Evolutionary conservation across 495 filamentous ascomycete species (phyloP).

Genomic region (Hypoxylon crocopeplum): DNA sequence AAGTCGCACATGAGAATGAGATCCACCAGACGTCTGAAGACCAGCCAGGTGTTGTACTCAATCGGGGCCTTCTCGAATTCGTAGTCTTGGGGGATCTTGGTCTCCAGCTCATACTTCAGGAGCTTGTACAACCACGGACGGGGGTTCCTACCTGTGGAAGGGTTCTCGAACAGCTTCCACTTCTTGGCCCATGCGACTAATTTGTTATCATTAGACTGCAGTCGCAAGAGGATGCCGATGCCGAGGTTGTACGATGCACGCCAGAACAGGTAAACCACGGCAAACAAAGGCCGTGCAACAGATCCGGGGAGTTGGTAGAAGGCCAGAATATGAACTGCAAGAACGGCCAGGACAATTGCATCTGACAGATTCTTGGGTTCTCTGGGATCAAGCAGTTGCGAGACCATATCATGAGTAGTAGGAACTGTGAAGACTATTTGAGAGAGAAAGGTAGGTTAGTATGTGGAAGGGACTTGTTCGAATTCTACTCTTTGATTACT

Average conservation of each 20-base stretch:
- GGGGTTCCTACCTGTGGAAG: constrained; percentile 77
- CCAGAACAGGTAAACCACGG: constrained; percentile 88
- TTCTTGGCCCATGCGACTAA: constrained; percentile 88
- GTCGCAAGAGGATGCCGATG: constrained; percentile 86
- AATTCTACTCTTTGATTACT: constrained; percentile 40
- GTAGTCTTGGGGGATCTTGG: constrained; percentile 93
- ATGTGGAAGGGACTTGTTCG: not conserved
- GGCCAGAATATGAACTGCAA: constrained; percentile 73
- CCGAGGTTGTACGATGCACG: constrained; percentile 89
- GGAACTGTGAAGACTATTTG: constrained; percentile 89
- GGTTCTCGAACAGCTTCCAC: constrained; percentile 84
- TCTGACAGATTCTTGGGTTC: constrained; percentile 96
- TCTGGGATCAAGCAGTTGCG: constrained; percentile 91
- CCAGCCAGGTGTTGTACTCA: constrained; percentile 98
- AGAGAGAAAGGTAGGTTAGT: constrained; percentile 3
- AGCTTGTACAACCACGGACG: constrained; percentile 80
- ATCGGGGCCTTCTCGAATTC: constrained; percentile 89
- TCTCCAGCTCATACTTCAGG: constrained; percentile 87
- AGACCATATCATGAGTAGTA: constrained; percentile 98
- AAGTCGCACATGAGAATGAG: constrained; percentile 99
- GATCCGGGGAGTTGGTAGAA: constrained; percentile 73
- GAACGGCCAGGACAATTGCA: constrained; percentile 76
- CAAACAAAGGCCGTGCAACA: constrained; percentile 76
- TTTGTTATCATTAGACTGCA: constrained; percentile 87
- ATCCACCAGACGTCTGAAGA: constrained; percentile 93